These are phyloP conservation scores for Warburgia ugandensis DNA, from an alignment of 164 flowering plant species.

Conservation along the genomic window DNA sequence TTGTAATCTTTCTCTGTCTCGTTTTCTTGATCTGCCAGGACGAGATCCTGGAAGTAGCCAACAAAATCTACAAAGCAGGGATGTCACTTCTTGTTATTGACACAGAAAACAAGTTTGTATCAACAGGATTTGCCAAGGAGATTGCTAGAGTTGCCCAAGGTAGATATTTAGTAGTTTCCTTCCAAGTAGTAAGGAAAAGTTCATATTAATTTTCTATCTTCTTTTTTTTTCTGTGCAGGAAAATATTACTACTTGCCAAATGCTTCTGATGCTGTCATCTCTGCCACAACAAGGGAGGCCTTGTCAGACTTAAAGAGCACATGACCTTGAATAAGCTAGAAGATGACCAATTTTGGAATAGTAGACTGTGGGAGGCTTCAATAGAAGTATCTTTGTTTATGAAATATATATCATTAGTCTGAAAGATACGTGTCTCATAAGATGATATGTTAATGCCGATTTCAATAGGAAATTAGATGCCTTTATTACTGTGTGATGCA, in stretches of 20 bases:
- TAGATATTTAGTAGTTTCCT: too few relatives aligned
- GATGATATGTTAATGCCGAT: too few relatives aligned
- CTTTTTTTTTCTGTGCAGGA: constrained; percentile 36
- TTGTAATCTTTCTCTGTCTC: too few relatives aligned
- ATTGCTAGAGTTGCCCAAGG: constrained; percentile 97
- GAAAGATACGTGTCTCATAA: too few relatives aligned
- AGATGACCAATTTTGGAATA: too few relatives aligned
- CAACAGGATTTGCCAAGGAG: constrained; percentile 97
- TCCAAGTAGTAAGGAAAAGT: too few relatives aligned
- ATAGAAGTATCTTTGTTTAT: too few relatives aligned
- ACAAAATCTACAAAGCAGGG: constrained; percentile 87
- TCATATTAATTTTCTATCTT: too few relatives aligned
- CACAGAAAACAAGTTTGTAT: constrained; percentile 95
- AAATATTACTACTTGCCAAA: constrained; percentile 95
- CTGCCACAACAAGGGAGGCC: constrained; percentile 87
- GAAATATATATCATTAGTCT: too few relatives aligned
- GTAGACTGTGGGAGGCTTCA: too few relatives aligned
- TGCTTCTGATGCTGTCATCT: constrained; percentile 95
- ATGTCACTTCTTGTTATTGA: constrained; percentile 96
- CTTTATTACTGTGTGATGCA: too few relatives aligned
- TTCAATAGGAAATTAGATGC: too few relatives aligned
- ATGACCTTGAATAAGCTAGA: constrained; percentile 30
- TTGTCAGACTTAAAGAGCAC: constrained; percentile 64
- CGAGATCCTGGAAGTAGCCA: constrained; percentile 96
- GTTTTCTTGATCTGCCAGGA: constrained; percentile 36